Evolutionary conservation across 2,329 filamentous ascomycete species (phyloP).

Genomic region (Boeremia exigua): DNA sequence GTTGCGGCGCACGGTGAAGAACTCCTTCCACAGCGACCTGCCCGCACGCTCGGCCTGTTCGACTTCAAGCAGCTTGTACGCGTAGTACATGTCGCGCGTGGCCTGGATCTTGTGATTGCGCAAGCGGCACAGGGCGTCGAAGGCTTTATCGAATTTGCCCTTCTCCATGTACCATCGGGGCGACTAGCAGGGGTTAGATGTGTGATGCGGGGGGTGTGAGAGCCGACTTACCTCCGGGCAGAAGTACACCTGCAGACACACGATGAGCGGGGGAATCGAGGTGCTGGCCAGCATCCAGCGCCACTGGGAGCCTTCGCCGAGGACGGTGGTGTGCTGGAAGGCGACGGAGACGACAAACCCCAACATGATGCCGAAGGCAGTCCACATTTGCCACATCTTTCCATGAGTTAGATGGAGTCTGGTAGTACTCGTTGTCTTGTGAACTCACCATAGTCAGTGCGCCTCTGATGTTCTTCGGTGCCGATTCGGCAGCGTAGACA

Average conservation of each 20-base stretch:
- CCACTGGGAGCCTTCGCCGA: constrained; percentile 38
- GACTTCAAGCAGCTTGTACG: constrained; percentile 44
- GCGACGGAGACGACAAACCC: constrained; percentile 42
- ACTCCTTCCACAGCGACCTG: constrained; percentile 40
- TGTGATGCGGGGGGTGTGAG: background rate
- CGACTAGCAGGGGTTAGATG: background rate
- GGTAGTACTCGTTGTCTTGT: background rate
- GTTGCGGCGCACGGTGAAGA: constrained; percentile 43
- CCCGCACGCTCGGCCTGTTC: constrained; percentile 45
- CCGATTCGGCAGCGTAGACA: constrained; percentile 57
- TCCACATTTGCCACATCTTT: constrained; percentile 58
- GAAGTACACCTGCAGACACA: constrained; percentile 41
- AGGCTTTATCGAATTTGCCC: constrained; percentile 42
- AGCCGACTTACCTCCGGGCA: constrained; percentile 30
- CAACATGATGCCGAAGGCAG: constrained; percentile 42
- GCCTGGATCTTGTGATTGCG: constrained; percentile 61
- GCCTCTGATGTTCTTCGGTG: constrained; percentile 57
- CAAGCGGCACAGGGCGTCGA: constrained; percentile 56
- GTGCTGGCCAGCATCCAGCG: constrained; percentile 44
- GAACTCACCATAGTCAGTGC: constrained; percentile 49
- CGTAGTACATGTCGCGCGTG: constrained; percentile 63
- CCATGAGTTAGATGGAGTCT: background rate
- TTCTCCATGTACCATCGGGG: constrained; percentile 40
- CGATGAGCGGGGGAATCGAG: constrained; percentile 38
- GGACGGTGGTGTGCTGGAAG: constrained; percentile 34